Percentiles rank a stretch among this genome's conserved stretches.
Evolutionary conservation across 768 basidiomycete genomes (phyloP).

Genomic region (Galerina sulciceps): DNA sequence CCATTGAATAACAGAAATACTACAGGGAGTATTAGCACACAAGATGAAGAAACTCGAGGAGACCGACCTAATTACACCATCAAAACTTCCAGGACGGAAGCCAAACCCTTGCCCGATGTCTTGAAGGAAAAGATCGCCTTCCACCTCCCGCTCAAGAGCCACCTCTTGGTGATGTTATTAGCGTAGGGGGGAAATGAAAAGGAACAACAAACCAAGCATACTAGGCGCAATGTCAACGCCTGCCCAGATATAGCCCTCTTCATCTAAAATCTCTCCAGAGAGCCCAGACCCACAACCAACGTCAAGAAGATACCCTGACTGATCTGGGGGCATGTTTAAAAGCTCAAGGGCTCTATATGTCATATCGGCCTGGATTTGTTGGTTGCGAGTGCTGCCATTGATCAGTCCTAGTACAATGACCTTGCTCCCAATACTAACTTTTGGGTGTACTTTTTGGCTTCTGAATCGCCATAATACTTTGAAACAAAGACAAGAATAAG

Average conservation of each 20-base stretch:
- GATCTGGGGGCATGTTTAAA: constrained; percentile 76
- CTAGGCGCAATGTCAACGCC: constrained; percentile 95
- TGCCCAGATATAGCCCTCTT: constrained; percentile 91
- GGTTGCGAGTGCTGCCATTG: constrained; percentile 81
- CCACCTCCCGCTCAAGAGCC: constrained; percentile 92
- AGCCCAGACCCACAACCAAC: constrained; percentile 98
- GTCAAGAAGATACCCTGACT: constrained; percentile 88
- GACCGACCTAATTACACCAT: constrained; percentile 91
- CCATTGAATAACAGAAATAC: constrained; percentile 99
- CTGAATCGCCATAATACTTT: constrained; percentile 95
- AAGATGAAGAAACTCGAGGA: not conserved
- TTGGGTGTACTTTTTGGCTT: constrained; percentile 96
- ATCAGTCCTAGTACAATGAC: not conserved
- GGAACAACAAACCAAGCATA: constrained; percentile 84
- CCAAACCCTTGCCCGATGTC: constrained; percentile 99
- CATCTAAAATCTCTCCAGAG: constrained; percentile 94
- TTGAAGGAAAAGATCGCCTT: constrained; percentile 94
- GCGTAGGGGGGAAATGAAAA: not conserved
- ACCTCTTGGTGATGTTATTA: constrained; percentile 63
- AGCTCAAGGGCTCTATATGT: constrained; percentile 94
- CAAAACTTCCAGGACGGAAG: constrained; percentile 95
- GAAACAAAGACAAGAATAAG: constrained; percentile 1
- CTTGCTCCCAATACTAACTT: constrained; percentile 59
- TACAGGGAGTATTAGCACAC: constrained; percentile 33
- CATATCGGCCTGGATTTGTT: constrained; percentile 97